Conservation (phyloP, 2,329 filamentous ascomycete species). For the Clarireedia hainanense region DNA sequence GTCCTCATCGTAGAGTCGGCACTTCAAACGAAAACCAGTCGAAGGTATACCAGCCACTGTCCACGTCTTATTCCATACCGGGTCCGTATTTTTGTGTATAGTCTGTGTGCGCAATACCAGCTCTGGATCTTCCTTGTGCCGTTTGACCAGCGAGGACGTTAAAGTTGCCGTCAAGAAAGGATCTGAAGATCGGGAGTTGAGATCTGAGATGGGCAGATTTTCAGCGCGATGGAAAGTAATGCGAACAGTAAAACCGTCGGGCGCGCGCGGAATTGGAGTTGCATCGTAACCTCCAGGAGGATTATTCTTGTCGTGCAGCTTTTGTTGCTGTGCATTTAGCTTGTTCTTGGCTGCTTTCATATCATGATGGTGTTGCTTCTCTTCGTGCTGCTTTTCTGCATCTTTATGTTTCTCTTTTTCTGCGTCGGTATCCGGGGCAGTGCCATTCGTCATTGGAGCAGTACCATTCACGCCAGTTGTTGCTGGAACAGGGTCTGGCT, state of each 20-base stretch:
- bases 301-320: constrained; percentile 25
- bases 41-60: constrained; percentile 78
- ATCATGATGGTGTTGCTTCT: constrained; percentile 4
- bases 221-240: constrained; percentile 76
- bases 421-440: background rate
- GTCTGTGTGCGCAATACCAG: constrained; percentile 71
- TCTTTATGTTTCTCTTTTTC: background rate
- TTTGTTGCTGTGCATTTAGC: constrained; percentile 25
- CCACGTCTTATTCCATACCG: constrained; percentile 80
- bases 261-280: constrained; percentile 67
- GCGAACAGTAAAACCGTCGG: constrained; percentile 74
- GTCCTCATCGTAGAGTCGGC: constrained; percentile 85
- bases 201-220: constrained; percentile 77
- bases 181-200: constrained; percentile 71
- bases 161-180: constrained; percentile 77
- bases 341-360: constrained; percentile 23
- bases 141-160: constrained; percentile 53
- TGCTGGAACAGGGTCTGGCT: background rate
- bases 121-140: constrained; percentile 80
- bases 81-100: constrained; percentile 61
- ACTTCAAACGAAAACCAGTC: constrained; percentile 76
- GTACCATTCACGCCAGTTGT: background rate
- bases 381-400: background rate
- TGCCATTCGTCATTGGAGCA: background rate
- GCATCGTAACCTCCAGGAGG: constrained; percentile 63